These are phyloP conservation scores for Onygenales sp. DNA, from an alignment of 2,329 filamentous ascomycete genomes.

Conservation along the genomic window DNA sequence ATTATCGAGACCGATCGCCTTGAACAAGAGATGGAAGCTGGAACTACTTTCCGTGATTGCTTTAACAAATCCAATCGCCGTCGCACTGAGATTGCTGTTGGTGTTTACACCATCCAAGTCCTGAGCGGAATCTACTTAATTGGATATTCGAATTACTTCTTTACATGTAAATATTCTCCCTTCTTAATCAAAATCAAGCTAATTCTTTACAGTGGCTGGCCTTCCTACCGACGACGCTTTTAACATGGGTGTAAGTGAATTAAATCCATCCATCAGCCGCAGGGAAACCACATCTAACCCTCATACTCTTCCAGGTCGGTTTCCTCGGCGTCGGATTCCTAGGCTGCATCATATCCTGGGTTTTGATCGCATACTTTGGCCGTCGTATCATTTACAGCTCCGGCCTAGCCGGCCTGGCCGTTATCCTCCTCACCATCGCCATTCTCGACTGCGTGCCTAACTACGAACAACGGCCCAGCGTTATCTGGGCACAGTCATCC, in stretches of 20 bases:
- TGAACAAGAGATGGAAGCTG: constrained; percentile 31
- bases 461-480: constrained; percentile 10
- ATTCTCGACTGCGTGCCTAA: constrained; percentile 31
- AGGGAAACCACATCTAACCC: neutral
- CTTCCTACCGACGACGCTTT: constrained; percentile 26
- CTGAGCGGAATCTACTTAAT: constrained; percentile 35
- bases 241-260: constrained; percentile 23
- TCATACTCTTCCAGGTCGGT: constrained; percentile 16
- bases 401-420: constrained; percentile 23
- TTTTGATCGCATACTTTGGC: constrained; percentile 23
- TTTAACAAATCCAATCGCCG: constrained; percentile 33
- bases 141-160: constrained; percentile 25
- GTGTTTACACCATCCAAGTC: constrained; percentile 36
- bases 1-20: constrained; percentile 18
- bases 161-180: constrained; percentile 5
- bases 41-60: constrained; percentile 28
- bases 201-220: constrained; percentile 12
- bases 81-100: constrained; percentile 35
- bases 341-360: constrained; percentile 29
- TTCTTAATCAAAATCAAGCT: neutral
- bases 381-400: constrained; percentile 24
- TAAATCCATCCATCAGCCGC: neutral
- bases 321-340: constrained; percentile 29
- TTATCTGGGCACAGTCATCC: constrained; percentile 26
- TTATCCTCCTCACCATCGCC: constrained; percentile 29